Conservation (phyloP, 1,284 basidiomycete species). For the Pterulicium gracile region DNA sequence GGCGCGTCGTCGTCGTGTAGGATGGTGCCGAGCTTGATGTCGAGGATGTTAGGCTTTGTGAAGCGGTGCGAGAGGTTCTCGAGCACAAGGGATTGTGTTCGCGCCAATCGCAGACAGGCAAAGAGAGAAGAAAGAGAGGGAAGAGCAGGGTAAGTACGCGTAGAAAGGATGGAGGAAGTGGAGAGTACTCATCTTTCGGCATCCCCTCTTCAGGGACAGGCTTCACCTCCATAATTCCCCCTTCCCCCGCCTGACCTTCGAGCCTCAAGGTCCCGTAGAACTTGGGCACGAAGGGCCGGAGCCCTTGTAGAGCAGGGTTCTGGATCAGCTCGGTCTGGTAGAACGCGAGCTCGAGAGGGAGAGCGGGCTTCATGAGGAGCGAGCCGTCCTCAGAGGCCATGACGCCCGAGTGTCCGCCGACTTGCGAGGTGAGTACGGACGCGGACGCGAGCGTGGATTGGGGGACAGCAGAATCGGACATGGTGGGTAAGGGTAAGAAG, state of each 20-base stretch:
- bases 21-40: constrained; percentile 86
- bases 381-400: constrained; percentile 65
- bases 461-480: not conserved
- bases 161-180: too few species aligned
- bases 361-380: constrained; percentile 78
- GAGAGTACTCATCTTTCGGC: constrained; percentile 39
- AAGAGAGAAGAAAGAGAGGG: too few species aligned
- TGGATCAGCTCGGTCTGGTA: constrained; percentile 58
- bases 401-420: constrained; percentile 83
- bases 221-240: too few species aligned
- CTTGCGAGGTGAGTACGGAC: constrained; percentile 41
- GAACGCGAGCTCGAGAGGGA: constrained; percentile 68
- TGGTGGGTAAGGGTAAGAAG: too few species aligned
- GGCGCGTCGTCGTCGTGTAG: constrained; percentile 65
- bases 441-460: constrained; percentile 12
- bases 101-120: too few species aligned
- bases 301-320: constrained; percentile 27
- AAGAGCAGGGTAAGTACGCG: constrained; percentile 7
- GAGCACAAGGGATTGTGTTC: constrained; percentile 60
- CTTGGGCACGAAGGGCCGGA: constrained; percentile 47
- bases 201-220: constrained; percentile 18
- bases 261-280: constrained; percentile 71
- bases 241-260: constrained; percentile 42
- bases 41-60: constrained; percentile 75
- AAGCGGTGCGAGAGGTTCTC: constrained; percentile 77